These are phyloP conservation scores for Clonostachys chloroleuca DNA, from an alignment of 2,329 filamentous ascomycete species.

Conservation along the genomic window DNA sequence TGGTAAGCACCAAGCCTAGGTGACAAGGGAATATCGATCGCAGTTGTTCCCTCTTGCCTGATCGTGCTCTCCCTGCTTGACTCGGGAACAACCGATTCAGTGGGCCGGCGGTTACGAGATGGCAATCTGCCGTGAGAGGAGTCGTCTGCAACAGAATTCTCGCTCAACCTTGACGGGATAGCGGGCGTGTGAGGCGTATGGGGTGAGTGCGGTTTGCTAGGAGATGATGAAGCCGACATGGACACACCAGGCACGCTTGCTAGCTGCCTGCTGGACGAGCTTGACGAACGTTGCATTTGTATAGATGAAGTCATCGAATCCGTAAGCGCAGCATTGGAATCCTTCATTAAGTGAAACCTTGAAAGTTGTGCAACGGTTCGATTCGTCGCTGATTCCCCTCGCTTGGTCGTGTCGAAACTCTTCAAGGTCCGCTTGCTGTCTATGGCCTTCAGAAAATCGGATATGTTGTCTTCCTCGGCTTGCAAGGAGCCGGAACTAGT, in stretches of 20 bases:
- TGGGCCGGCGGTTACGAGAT: constrained; percentile 17
- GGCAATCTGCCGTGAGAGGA: constrained; percentile 17
- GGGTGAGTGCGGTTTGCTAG: constrained; percentile 83
- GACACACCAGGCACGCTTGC: constrained; percentile 63
- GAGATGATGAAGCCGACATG: constrained; percentile 81
- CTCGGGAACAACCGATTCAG: constrained; percentile 16
- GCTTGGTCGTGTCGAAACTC: constrained; percentile 67
- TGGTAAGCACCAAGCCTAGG: constrained; percentile 54
- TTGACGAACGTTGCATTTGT: constrained; percentile 77
- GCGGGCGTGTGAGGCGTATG: constrained; percentile 91
- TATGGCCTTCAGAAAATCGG: constrained; percentile 84
- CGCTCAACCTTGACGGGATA: constrained; percentile 87
- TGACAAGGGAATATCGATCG: constrained; percentile 71
- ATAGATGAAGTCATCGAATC: constrained; percentile 92
- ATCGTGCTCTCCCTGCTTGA: constrained; percentile 28
- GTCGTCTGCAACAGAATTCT: constrained; percentile 66
- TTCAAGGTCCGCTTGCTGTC: constrained; percentile 84
- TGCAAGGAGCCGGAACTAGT: constrained; percentile 63
- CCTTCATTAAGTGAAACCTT: constrained; percentile 83
- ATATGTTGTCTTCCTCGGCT: constrained; percentile 87
- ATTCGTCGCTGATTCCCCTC: constrained; percentile 66
- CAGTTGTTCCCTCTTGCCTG: constrained; percentile 51
- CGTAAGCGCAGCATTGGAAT: constrained; percentile 82
- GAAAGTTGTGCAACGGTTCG: constrained; percentile 75
- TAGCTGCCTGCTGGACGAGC: constrained; percentile 61